Evolutionary conservation across 2,329 filamentous ascomycete species (phyloP), one percentile per base, ranked within the genome.

Genomic region (Apiospora marii): DNA sequence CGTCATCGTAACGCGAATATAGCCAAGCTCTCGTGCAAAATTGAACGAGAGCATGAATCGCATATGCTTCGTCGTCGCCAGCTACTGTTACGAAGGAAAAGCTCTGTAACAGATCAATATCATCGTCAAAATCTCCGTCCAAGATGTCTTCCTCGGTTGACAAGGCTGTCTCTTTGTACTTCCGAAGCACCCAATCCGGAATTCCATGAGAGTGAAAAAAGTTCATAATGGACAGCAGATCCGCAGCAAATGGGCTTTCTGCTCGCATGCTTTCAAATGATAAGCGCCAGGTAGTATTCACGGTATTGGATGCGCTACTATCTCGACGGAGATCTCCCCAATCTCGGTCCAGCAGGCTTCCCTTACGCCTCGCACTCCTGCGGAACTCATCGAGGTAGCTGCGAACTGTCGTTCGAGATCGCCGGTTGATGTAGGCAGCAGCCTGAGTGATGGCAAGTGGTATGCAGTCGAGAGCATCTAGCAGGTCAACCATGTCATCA

Each of bases 211-310:
- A 77, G 70, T 87, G n/a, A 74, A 85, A 87, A 72, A 85, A 83
- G 78, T 84, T 85, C 82, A 87, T 83, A 7, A 87, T 78, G 0
- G 83, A 84, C 0, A 88, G 74, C 16, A 87, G 75, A 27, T 84
- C 75, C 3, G 84, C 79, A 8, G 85, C 85, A 5, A 79, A 79
- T 6, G 73, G 77, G 41, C 78, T 73, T 43, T 76, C 72, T 1
- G 74, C 72, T 10, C 78, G 80, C 49, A 87, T 83, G 22, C 83
- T 73, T 19, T 82, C 74, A 69, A 82, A 82, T 0, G 80, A 81
- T 13, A 82, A 76, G 64, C 82, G 79, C 82, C 80, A 85, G 0
- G 82, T 84, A 0, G 71, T 70, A 4, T 82, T 77, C 1, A 85
- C 74, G 2, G 83, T 81, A 69, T 84, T 82, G 44, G 76, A 76